Conservation (phyloP, 306 rosid species). For the Fragaria ananassa region DNA sequence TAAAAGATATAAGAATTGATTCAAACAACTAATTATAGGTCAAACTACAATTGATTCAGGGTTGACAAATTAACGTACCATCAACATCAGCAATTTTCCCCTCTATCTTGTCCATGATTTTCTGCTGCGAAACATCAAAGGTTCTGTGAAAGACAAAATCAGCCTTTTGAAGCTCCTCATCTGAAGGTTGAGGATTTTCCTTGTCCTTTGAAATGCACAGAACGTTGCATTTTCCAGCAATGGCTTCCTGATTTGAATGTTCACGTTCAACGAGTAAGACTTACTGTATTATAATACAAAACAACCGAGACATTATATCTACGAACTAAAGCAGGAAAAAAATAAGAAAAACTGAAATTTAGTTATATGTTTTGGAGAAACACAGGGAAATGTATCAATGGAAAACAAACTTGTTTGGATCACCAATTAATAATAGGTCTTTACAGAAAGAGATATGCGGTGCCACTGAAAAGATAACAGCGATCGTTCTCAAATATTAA, state of each 20-base stretch:
- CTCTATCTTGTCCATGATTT: conserved; percentile 45
- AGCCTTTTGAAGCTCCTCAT: conserved; percentile 51
- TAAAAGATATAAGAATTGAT: conserved; percentile 30
- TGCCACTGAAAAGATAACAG: background rate
- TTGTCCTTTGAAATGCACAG: conserved; percentile 60
- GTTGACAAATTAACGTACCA: conserved; percentile 37
- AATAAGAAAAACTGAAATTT: background rate
- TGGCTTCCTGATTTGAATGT: conserved; percentile 60
- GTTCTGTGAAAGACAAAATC: conserved; percentile 71
- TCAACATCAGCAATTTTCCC: conserved; percentile 56
- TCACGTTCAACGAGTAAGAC: background rate
- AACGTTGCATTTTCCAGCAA: conserved; percentile 85
- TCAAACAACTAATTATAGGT: conserved; percentile 12
- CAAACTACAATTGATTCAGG: background rate
- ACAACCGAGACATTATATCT: background rate
- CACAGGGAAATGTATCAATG: background rate
- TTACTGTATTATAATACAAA: background rate
- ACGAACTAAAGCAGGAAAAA: background rate
- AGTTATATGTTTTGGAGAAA: background rate
- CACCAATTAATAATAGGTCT: background rate
- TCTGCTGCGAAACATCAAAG: conserved; percentile 59
- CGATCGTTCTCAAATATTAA: background rate
- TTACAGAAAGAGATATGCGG: background rate
- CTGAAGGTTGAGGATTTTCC: conserved; percentile 58
- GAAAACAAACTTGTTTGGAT: background rate